These are phyloP conservation scores for Paraurostyla sp. DNA, from an alignment of 73 alveolate genomes.

Conservation along the genomic window DNA sequence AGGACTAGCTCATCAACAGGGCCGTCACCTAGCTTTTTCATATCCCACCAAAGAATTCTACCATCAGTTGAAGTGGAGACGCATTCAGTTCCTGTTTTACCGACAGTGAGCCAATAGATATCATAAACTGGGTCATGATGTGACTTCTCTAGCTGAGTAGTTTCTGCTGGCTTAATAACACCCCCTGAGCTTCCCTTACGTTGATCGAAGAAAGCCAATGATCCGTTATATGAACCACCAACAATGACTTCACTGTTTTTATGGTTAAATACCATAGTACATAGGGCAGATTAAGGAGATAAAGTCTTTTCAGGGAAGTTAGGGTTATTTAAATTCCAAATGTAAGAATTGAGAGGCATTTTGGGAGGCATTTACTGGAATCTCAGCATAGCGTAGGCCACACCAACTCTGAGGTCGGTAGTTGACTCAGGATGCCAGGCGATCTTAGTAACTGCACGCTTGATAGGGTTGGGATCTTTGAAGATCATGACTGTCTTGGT, in stretches of 20 bases:
- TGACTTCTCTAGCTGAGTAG: conserved; percentile 93
- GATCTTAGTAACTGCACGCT: conserved; percentile 95
- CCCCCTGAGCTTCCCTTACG: conserved; percentile 85
- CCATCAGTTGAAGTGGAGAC: conserved; percentile 97
- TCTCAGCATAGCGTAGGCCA: conserved; percentile 88
- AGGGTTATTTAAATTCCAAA: conserved; percentile 95
- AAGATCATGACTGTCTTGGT: conserved; percentile 97
- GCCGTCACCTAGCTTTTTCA: conserved; percentile 91
- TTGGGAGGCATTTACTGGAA: conserved; percentile 93
- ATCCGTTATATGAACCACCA: conserved; percentile 97
- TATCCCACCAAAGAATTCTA: conserved; percentile 96
- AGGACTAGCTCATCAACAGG: conserved; percentile 80
- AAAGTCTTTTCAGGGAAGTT: conserved; percentile 93
- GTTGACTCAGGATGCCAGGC: conserved; percentile 98
- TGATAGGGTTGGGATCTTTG: conserved; percentile 90
- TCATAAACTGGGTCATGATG: conserved; percentile 97
- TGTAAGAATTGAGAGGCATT: conserved; percentile 84
- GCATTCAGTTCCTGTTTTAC: conserved; percentile 94
- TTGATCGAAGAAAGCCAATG: conserved; percentile 94
- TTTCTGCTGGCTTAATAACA: conserved; percentile 79
- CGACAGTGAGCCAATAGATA: conserved; percentile 92
- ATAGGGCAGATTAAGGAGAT: conserved; percentile 89
- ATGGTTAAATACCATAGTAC: conserved; percentile 92
- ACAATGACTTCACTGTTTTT: conserved; percentile 93
- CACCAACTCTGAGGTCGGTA: conserved; percentile 84